Base-by-base conservation (phyloP, 495 filamentous ascomycete species). In the Aspergillus nidulans region DNA sequence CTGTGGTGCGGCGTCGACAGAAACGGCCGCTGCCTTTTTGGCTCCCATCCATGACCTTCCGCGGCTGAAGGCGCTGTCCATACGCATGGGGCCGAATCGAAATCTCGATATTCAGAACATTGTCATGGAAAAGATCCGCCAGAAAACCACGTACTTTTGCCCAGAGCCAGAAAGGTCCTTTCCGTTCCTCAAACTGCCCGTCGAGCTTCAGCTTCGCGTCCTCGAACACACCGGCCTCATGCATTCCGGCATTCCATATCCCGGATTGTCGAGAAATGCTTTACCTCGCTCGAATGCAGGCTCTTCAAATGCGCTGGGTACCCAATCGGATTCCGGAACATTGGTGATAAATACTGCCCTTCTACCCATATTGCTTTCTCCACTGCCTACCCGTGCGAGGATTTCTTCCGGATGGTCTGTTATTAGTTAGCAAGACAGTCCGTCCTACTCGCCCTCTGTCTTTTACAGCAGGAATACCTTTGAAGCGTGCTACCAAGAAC, bases 281-380 rank as follows among this genome's bases (percentile, higher is more conserved):
- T 45, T 24, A 18, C 20, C 39, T 25, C 15, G 30, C 13, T 7
- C 23, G 9, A 34, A 10, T 53, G 39, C 13, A 20, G 40, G n/a
- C 8, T 19, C 13, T 19, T 28, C 21, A 0, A 2, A 2, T 53
- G 51, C 41, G 10, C 3, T 30, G 51, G 38, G 41, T 18, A 23
- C n/a, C 40, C 51, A 1, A 0, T n/a, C 6, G 25, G 24, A 30
- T 5, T 6, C 26, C 12, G 16, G 15, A 32, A 25, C 24, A 18
- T 20, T 20, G 0, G 23, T 15, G 52, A 18, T 4, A 10, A n/a
- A 10, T 55, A 39, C 12, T 55, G 53, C 12, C 44, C 53, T 0
- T 38, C 44, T 12, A 49, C 34, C 6, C 44, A 40, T 49, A 55
- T 34, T 5, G 44, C 53, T 26, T 55, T 49, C 39, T 49, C 43